phyloP scores from a whole-genome alignment of 148 eudicot species.

The Polygonum maritimum region DNA sequence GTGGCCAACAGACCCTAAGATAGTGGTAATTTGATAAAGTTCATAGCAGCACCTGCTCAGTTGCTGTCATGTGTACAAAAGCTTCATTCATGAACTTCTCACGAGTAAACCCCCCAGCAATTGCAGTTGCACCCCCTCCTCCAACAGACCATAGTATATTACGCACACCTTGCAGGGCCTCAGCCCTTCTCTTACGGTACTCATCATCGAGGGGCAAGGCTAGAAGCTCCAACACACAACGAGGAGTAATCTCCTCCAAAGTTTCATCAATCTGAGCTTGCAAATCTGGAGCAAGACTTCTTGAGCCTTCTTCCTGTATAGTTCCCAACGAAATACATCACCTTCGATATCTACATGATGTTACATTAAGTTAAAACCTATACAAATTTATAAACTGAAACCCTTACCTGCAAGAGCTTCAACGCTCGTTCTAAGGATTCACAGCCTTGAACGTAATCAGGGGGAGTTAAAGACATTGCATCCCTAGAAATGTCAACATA shows the following conservation, averaged over 20 bases:
- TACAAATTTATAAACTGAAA: neutral
- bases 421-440: constrained; percentile 82
- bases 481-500: constrained; percentile 91
- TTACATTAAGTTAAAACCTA: neutral
- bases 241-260: constrained; percentile 87
- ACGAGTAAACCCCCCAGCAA: constrained; percentile 87
- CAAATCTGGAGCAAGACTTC: constrained; percentile 91
- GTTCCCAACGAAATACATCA: neutral
- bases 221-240: constrained; percentile 83
- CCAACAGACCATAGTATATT: constrained; percentile 96
- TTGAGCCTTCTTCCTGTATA: constrained; percentile 92
- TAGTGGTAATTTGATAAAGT: neutral
- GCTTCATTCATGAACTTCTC: constrained; percentile 95
- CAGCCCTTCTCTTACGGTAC: constrained; percentile 55
- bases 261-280: constrained; percentile 95
- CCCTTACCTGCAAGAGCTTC: constrained; percentile 68
- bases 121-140: constrained; percentile 94
- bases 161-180: constrained; percentile 94
- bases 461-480: constrained; percentile 76
- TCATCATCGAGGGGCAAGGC: constrained; percentile 69
- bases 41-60: constrained; percentile 59
- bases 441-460: constrained; percentile 81
- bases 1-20: too few species aligned
- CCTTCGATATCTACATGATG: neutral
- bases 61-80: constrained; percentile 78